phyloP scores from a whole-genome alignment of 2,329 filamentous ascomycete species.

The Cladosporium sp. region DNA sequence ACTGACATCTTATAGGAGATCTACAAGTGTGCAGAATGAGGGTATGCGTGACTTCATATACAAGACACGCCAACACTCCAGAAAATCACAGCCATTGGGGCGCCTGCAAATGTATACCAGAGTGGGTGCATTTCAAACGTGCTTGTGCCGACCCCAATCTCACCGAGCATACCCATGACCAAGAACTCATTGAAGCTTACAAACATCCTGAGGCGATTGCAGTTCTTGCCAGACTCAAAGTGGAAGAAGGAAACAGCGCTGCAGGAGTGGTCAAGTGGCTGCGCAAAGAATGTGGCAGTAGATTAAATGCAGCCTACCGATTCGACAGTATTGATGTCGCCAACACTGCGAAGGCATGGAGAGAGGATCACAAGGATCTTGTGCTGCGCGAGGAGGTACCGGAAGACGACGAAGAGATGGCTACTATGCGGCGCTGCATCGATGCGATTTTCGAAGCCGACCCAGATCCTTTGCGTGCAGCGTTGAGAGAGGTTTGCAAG shows the following conservation, averaged over 20 bases:
- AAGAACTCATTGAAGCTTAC: slow-evolving; percentile 20
- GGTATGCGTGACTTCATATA: slow-evolving; percentile 18
- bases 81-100: slow-evolving; percentile 15
- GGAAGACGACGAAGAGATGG: slow-evolving; percentile 17
- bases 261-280: slow-evolving; percentile 19
- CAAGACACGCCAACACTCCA: slow-evolving; percentile 18
- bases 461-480: slow-evolving; percentile 14
- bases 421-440: slow-evolving; percentile 14
- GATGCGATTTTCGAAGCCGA: slow-evolving; percentile 18
- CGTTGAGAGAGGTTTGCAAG: slow-evolving; percentile 20
- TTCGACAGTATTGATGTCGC: slow-evolving; percentile 19
- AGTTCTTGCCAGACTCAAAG: slow-evolving; percentile 20
- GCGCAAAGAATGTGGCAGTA: slow-evolving; percentile 16
- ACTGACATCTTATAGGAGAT: background rate
- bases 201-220: slow-evolving; percentile 21
- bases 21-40: slow-evolving; percentile 18
- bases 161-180: slow-evolving; percentile 19
- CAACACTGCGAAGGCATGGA: slow-evolving; percentile 20
- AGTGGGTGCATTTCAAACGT: slow-evolving; percentile 20
- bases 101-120: slow-evolving; percentile 21
- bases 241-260: slow-evolving; percentile 21
- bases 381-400: slow-evolving; percentile 17
- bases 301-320: slow-evolving; percentile 16
- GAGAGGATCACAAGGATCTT: slow-evolving; percentile 17
- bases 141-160: slow-evolving; percentile 4